phyloP scores from a whole-genome alignment of 2,329 filamentous ascomycete genomes.

The Aspergillus udagawae region DNA sequence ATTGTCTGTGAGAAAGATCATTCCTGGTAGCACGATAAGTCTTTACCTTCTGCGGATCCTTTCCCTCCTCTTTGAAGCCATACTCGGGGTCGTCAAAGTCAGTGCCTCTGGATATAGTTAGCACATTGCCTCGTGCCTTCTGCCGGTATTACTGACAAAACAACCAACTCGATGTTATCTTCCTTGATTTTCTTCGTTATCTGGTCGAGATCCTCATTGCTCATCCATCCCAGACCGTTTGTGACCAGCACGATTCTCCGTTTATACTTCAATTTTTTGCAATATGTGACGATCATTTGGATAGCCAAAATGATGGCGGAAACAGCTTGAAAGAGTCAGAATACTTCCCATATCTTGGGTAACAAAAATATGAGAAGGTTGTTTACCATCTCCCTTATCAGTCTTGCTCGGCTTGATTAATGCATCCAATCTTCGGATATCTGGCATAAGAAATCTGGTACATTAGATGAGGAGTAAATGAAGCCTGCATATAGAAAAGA shows the following conservation, averaged over 20 bases:
- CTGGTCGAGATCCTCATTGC: conserved; percentile 64
- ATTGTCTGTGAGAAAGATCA: conserved; percentile 1
- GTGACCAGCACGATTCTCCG: conserved; percentile 82
- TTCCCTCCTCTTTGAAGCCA: conserved; percentile 88
- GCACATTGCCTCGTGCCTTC: background rate
- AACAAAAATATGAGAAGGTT: background rate
- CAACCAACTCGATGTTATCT: conserved; percentile 69
- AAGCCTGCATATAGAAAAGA: conserved; percentile 37
- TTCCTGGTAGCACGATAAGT: background rate
- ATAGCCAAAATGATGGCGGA: conserved; percentile 84
- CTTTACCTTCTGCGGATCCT: conserved; percentile 63
- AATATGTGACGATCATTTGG: conserved; percentile 76
- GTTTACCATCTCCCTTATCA: conserved; percentile 65
- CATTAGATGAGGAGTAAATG: conserved; percentile 10
- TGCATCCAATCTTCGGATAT: conserved; percentile 62
- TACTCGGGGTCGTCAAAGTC: conserved; percentile 92
- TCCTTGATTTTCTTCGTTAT: conserved; percentile 72
- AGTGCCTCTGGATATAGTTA: conserved; percentile 60
- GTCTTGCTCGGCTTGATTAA: conserved; percentile 65
- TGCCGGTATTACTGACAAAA: conserved; percentile 59
- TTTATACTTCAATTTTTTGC: conserved; percentile 76
- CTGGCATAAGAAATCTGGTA: conserved; percentile 59
- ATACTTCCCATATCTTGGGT: background rate
- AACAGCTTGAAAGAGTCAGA: conserved; percentile 48
- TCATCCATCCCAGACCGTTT: conserved; percentile 70